Evolutionary conservation across 768 basidiomycete species (phyloP).

Genomic region (Boletus insuetus): DNA sequence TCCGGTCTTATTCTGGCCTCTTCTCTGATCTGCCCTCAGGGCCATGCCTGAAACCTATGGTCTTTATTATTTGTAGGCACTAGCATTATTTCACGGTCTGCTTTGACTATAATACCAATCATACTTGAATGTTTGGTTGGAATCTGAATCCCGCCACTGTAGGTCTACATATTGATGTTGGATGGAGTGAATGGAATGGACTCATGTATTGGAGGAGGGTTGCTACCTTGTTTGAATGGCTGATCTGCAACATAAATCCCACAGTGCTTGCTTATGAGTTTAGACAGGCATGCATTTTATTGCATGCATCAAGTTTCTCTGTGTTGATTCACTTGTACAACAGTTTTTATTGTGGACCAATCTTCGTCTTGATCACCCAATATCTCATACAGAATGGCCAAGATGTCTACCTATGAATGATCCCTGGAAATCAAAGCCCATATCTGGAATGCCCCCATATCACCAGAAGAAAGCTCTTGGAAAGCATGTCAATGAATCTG

Average conservation of each 20-base stretch:
- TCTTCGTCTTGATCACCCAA: not conserved
- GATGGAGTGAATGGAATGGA: constrained; percentile 1
- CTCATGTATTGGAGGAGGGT: not conserved
- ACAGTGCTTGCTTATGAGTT: too few species aligned
- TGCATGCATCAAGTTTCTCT: too few species aligned
- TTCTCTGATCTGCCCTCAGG: not conserved
- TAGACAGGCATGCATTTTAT: too few species aligned
- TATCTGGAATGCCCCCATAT: not conserved
- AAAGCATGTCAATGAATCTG: not conserved
- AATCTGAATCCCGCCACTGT: not conserved
- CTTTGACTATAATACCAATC: constrained; percentile 1
- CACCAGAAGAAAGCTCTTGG: not conserved
- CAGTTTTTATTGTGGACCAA: constrained; percentile 4
- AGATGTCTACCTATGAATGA: not conserved
- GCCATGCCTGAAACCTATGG: not conserved
- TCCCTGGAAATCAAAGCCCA: not conserved
- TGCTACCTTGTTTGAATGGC: too few species aligned
- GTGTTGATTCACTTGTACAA: too few species aligned
- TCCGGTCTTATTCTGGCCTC: not conserved
- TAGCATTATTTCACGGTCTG: constrained; percentile 7
- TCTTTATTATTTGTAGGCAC: constrained; percentile 1
- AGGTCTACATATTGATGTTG: not conserved
- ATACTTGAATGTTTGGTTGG: constrained; percentile 4
- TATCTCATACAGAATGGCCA: not conserved
- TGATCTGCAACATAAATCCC: too few species aligned